Base-by-base conservation (phyloP, 108 stramenopile species). In the Mediolabrus comicus region DNA sequence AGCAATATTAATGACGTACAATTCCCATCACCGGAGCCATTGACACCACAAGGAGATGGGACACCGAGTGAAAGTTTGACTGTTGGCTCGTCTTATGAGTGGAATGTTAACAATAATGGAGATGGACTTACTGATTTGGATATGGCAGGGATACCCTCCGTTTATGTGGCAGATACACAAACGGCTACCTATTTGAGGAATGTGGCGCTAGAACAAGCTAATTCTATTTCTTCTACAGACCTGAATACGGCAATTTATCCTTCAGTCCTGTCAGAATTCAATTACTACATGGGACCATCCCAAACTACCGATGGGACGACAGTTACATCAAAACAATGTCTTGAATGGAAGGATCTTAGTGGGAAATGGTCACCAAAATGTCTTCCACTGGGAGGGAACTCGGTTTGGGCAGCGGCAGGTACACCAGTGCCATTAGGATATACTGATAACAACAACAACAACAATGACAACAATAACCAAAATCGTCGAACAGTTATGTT, bases 281-380 rank as follows among this genome's bases (percentile, higher is more conserved):
- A 91, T 43, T 90, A 89, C 43, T 94, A 94, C 86, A 94, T 94
- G 92, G 92, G 92, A 34, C 87, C 90, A 7, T 49, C 46, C 3
- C 35, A 52, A 22, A 52, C 26, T 4, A 75, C 86, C 29, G 64
- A 62, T 22, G 85, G 83, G 25, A 68, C 60, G 27, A 68, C 69
- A 33, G 35, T 65, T 53, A 62, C 59, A 9, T 75, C 76, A 12
- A 51, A 72, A 41, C 75, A 76, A 25, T 94, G 92, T 54, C 65
- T 94, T 14, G 58, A 65, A 30, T 94, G 92, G 92, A 80, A 79
- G 39, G 88, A 94, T 74, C 54, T 76, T n/a, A 74, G 84, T 64
- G 84, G 64, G 28, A 53, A 63, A 4, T 94, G 92, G 92, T 81
- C 64, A 59, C 92, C 92, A 25, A 87, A 85, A 53, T 94, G 92